phyloP scores from a whole-genome alignment of 371 early-diverging fungal species.

The Nematocida sp. region DNA sequence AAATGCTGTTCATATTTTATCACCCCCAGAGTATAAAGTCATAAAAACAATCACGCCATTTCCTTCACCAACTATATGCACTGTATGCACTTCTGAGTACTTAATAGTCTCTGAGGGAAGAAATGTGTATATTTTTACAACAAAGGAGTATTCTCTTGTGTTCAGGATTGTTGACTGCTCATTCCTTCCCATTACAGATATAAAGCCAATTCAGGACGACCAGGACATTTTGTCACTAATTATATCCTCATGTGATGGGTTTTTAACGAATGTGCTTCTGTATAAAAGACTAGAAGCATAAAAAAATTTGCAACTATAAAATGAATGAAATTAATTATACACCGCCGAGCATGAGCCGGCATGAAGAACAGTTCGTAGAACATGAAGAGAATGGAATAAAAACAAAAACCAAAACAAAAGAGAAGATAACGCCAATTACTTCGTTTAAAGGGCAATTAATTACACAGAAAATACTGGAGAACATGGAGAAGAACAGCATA shows the following conservation, averaged over 20 bases:
- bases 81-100: conserved; percentile 27
- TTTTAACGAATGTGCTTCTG: conserved; percentile 30
- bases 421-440: conserved; percentile 22
- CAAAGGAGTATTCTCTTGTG: conserved; percentile 18
- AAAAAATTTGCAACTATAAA: conserved; percentile 43
- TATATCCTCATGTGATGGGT: conserved; percentile 45
- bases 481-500: conserved; percentile 84
- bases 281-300: conserved; percentile 17
- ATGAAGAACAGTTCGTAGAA: conserved; percentile 1
- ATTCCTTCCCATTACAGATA: conserved; percentile 69
- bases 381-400: conserved; percentile 28
- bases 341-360: conserved; percentile 33
- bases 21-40: conserved; percentile 37
- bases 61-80: conserved; percentile 56
- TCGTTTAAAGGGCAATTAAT: conserved; percentile 56
- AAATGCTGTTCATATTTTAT: conserved; percentile 41
- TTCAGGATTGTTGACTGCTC: conserved; percentile 61
- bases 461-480: conserved; percentile 70
- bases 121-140: conserved; percentile 62
- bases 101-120: conserved; percentile 59
- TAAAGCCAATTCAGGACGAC: conserved; percentile 25
- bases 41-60: conserved; percentile 62
- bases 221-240: conserved; percentile 6
- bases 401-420: conserved; percentile 31
- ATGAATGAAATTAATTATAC: conserved; percentile 16